Base-by-base conservation (phyloP, 352 stramenopile species). In the Globisporangium heterothallicum region DNA sequence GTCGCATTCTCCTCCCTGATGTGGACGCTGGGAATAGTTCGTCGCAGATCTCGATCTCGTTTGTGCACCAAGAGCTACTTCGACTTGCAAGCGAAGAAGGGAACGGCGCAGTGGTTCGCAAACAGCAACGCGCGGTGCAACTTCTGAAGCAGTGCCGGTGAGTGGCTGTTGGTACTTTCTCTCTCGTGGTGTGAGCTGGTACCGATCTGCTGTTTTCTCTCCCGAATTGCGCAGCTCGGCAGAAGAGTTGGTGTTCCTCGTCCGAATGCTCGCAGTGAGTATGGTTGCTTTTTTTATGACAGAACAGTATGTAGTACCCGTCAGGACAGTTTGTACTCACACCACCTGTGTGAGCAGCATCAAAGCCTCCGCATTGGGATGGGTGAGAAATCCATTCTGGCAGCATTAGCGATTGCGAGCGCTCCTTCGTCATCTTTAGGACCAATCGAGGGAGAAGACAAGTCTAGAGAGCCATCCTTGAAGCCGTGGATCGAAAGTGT, bases 331-430 rank as follows among this genome's bases (percentile, higher is more conserved):
- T n/a, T n/a, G n/a, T n/a, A n/a, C n/a, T n/a, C n/a, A n/a, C n/a
- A n/a, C n/a, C n/a, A n/a, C n/a, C n/a, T n/a, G n/a, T n/a, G n/a
- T 53, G 4, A 34, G 30, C 25, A 93, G 82, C 82, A 93, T 63
- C 82, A 93, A 67, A 89, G 81, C 41, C 59, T 93, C 14, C 78
- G 82, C 34, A 88, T 93, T 54, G 78, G 72, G 27, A 84, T 91
- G 72, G 82, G 79, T 13, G 78, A 87, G 44, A 93, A 93, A 45
- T 90, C 79, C 1, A 86, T 90, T 36, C 68, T 93, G 13, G 61
- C 70, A 10, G 75, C 79, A 7, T 63, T 93, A 12, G 82, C 79
- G 8, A 57, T 73, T 16, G 76, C 78, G 1, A 77, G 58, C 38
- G 26, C 47, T 32, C 40, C 47, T n/a, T 50, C 66, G 0, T 38